These are phyloP conservation scores for Coriaria nepalensis DNA, from an alignment of 306 rosid genomes.

Conservation along the genomic window DNA sequence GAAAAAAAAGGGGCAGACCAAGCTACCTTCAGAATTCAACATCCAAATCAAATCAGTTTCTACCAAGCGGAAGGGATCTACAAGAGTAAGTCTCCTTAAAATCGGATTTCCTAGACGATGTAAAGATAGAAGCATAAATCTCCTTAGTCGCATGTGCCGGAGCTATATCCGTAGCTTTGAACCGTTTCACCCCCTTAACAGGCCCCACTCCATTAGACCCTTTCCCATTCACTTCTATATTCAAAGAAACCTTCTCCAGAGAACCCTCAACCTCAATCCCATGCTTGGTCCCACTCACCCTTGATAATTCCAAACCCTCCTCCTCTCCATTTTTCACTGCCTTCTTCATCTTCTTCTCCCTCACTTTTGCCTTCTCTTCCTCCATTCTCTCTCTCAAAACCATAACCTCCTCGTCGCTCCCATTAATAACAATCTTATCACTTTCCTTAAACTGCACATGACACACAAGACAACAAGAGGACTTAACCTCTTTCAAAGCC, in stretches of 20 bases:
- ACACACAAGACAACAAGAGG: conserved; percentile 60
- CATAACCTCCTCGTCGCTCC: conserved; percentile 72
- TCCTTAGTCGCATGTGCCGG: conserved; percentile 68
- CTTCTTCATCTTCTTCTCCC: conserved; percentile 57
- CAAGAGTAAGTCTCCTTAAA: conserved; percentile 65
- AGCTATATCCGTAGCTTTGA: conserved; percentile 57
- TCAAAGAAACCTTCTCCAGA: conserved; percentile 38
- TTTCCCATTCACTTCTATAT: conserved; percentile 35
- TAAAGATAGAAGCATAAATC: conserved; percentile 81
- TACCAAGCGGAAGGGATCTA: conserved; percentile 88
- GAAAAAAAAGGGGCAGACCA: no score
- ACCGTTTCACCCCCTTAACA: conserved; percentile 45
- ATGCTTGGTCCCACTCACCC: conserved; percentile 70
- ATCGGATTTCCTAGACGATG: conserved; percentile 62
- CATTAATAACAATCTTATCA: conserved; percentile 72
- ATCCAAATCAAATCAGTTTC: conserved; percentile 36
- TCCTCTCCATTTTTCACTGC: conserved; percentile 34
- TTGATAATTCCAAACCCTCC: conserved; percentile 20
- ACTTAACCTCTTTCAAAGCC: conserved; percentile 79
- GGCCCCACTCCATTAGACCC: conserved; percentile 24
- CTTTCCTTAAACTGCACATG: conserved; percentile 36
- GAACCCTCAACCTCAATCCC: conserved; percentile 37
- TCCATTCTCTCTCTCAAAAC: conserved; percentile 70
- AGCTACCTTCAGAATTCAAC: no score
- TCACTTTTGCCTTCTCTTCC: conserved; percentile 46